Evolutionary conservation across 2,329 filamentous ascomycete species (phyloP).

Genomic region (Cephalotrichum gorgonifer): DNA sequence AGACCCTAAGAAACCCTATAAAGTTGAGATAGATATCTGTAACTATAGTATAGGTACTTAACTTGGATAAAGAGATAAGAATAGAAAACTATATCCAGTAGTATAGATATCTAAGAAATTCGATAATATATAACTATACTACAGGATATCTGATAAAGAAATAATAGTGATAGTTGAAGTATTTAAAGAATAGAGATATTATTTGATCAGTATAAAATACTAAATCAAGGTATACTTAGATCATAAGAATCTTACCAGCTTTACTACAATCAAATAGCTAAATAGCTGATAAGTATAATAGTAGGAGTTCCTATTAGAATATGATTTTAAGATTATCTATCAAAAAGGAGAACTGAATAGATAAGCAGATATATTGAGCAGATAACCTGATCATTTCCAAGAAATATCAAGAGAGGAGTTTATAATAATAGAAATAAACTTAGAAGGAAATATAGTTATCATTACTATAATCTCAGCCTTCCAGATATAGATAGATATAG

Average conservation of each 20-base stretch:
- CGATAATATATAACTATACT: slow-evolving; percentile 11
- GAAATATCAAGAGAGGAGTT: too few relatives aligned
- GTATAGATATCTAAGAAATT: slow-evolving; percentile 1
- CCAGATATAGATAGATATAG: background rate
- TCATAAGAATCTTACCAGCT: background rate
- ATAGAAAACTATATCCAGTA: background rate
- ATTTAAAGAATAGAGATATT: slow-evolving; percentile 7
- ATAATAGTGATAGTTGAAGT: slow-evolving; percentile 9
- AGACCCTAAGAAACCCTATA: background rate
- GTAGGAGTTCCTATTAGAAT: too few relatives aligned
- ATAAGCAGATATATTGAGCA: slow-evolving; percentile 5
- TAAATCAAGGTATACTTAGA: background rate
- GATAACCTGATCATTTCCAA: slow-evolving; percentile 3
- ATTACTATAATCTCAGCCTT: too few relatives aligned
- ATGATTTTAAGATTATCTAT: slow-evolving; percentile 5
- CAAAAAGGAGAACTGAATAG: slow-evolving; percentile 3
- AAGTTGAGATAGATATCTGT: background rate
- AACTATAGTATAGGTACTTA: background rate
- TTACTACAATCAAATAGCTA: slow-evolving; percentile 5
- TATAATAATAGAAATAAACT: too few relatives aligned
- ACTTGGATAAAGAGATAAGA: background rate
- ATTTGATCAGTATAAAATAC: too few relatives aligned
- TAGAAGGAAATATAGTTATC: too few relatives aligned
- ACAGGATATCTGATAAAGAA: slow-evolving; percentile 11
- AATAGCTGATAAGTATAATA: slow-evolving; percentile 8